A percentile compares a stretch with the other conserved stretches of the same genome.
Evolutionary conservation across 495 filamentous ascomycete genomes (phyloP).

Genomic region (Penicillium mononematosum): DNA sequence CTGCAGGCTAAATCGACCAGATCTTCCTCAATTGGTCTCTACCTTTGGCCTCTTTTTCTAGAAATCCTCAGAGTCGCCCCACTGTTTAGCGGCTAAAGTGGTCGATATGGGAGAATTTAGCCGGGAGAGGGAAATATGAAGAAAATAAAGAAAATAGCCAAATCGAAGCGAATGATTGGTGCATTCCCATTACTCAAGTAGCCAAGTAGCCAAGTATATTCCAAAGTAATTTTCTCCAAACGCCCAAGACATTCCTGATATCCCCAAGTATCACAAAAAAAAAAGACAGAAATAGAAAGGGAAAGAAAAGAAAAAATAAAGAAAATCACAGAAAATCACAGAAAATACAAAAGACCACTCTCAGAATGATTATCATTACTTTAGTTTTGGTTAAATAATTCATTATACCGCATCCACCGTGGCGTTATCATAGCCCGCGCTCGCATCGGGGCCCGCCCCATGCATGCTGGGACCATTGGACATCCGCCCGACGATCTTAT

Average conservation of each 20-base stretch:
- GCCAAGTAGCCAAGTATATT: background rate
- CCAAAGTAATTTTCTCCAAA: background rate
- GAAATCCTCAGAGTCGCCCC: constrained; percentile 4
- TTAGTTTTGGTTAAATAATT: constrained; percentile 14
- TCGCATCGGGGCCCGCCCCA: constrained; percentile 39
- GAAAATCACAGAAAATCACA: constrained; percentile 10
- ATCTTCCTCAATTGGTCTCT: background rate
- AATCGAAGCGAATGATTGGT: background rate
- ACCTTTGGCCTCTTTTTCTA: background rate
- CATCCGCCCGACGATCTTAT: constrained; percentile 43
- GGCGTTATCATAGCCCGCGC: constrained; percentile 33
- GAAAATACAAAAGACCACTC: constrained; percentile 24
- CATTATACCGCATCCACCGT: constrained; percentile 38
- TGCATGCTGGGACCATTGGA: constrained; percentile 39
- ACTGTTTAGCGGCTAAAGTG: constrained; percentile 9
- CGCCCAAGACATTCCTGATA: constrained; percentile 4
- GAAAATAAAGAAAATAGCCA: background rate
- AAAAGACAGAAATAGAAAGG: background rate
- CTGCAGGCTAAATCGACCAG: constrained; percentile 7
- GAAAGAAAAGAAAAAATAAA: constrained; percentile 10
- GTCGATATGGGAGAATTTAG: background rate
- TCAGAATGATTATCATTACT: constrained; percentile 35
- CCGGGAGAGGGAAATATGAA: background rate
- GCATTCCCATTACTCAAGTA: background rate
- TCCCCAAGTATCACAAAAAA: background rate